These are phyloP conservation scores for Polygonum aviculare DNA, from an alignment of 148 eudicot species.

Conservation along the genomic window DNA sequence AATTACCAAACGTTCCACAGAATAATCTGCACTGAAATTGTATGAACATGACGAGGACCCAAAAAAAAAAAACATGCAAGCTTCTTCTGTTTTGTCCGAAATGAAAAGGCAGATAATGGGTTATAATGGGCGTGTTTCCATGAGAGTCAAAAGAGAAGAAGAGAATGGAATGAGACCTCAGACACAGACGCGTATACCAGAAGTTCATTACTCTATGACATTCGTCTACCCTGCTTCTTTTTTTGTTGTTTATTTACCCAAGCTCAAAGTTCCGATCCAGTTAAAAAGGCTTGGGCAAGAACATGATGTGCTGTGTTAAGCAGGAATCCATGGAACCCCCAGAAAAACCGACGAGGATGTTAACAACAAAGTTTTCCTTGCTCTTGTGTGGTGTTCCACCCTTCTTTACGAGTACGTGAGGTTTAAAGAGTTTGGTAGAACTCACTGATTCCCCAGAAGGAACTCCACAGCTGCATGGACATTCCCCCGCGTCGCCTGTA, in stretches of 20 bases:
- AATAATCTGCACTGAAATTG: background rate
- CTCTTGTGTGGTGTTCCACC: background rate
- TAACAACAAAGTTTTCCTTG: background rate
- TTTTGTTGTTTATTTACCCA: background rate
- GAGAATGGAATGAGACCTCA: background rate
- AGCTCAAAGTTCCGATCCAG: conserved; percentile 1
- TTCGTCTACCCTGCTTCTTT: background rate
- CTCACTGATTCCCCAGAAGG: conserved; percentile 61
- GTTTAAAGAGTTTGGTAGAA: background rate
- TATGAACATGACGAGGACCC: background rate
- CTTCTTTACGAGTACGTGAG: background rate
- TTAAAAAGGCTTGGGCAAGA: background rate
- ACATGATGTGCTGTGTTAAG: background rate
- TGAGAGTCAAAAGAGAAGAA: background rate
- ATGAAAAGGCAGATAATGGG: background rate
- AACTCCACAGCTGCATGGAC: conserved; percentile 95
- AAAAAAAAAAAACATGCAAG: background rate
- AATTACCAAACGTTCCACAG: conserved; percentile 2
- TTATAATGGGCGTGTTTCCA: background rate
- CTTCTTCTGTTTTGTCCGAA: background rate
- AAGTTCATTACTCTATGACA: background rate
- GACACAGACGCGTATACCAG: conserved; percentile 1
- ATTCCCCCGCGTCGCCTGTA: conserved; percentile 81
- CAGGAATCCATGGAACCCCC: background rate
- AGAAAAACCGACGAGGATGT: background rate